Evolutionary conservation across 2,329 filamentous ascomycete species (phyloP), one percentile per base, ranked within the genome.

Genomic region (Xylariaceae sp.): DNA sequence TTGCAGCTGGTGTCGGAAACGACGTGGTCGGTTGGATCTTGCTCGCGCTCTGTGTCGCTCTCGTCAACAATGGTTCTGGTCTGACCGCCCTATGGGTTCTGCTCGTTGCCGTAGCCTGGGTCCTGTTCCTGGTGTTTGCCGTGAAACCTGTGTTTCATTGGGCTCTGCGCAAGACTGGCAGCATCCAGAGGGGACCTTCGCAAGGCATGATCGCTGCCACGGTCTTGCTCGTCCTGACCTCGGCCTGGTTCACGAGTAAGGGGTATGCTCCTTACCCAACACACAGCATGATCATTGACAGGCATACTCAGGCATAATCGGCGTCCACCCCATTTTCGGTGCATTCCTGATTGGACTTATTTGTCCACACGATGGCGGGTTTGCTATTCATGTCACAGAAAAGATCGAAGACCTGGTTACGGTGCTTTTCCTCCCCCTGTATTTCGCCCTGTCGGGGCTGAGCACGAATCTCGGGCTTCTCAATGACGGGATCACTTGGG

Each of bases 381-480:
- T 95, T 57, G 86, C 88, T 17, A 93, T 95, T 64, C 90, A 90
- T 52, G 71, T 95, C 31, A 93, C 89, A 0, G 89, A 95, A 59
- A 96, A 96, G 71, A 83, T 97, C 44, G 91, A 97, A 62, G 91
- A 97, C 73, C 69, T 96, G 9, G 83, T 96, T 22, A 81, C 83
- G 0, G 83, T 86, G 1, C 68, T 97, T 1, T 89, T 97, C 53
- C 64, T 96, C 9, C 91, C 91, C 0, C 78, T 97, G 2, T 97
- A 96, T 62, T 97, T 97, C 66, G 89, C 90, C 0, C 78, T 95
- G 1, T 96, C 91, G 1, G 91, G 91, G 3, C 71, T 97, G 7
- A 90, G 81, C 60, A 97, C 91, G 8, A 81, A 97, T 55, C 70
- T 97, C 28, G 90, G 90, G 16, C 73, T 96, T 7, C 73, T 97